phyloP scores from a whole-genome alignment of 2,329 filamentous ascomycete species.

The Alternaria dauci region DNA sequence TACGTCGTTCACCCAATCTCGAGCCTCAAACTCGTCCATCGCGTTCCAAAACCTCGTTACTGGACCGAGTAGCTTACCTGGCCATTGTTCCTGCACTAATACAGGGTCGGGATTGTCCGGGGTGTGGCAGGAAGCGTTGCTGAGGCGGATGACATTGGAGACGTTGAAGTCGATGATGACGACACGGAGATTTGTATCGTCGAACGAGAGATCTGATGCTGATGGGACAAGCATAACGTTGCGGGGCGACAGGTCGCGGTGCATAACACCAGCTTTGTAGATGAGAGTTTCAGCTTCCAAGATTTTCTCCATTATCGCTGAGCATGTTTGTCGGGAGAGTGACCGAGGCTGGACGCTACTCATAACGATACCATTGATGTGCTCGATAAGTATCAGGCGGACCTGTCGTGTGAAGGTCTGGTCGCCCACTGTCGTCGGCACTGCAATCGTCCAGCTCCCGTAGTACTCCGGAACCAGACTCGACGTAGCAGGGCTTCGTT shows the following conservation, averaged over 20 bases:
- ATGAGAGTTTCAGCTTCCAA: constrained; percentile 12
- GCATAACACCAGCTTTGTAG: constrained; percentile 3
- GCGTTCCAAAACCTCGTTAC: constrained; percentile 3
- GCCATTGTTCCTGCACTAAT: constrained; percentile 3
- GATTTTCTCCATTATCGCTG: not conserved
- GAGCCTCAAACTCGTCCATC: constrained; percentile 3
- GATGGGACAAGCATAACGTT: constrained; percentile 16
- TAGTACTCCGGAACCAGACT: not conserved
- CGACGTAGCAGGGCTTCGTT: not conserved
- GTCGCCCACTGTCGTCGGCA: not conserved
- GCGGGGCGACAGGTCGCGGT: constrained; percentile 16
- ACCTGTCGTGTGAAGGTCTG: constrained; percentile 3
- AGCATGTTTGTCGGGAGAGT: not conserved
- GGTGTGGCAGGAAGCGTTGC: not conserved
- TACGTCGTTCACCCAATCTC: not conserved
- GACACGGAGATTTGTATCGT: not conserved
- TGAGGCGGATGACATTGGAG: not conserved
- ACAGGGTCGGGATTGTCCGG: not conserved
- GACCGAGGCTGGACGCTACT: not conserved
- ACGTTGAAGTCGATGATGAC: constrained; percentile 14
- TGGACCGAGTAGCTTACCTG: not conserved
- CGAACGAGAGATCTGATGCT: not conserved
- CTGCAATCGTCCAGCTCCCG: constrained; percentile 8
- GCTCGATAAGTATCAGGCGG: constrained; percentile 9
- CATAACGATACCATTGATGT: constrained; percentile 3